These are phyloP conservation scores for Clavaria fumosa DNA, from an alignment of 768 basidiomycete genomes.

Conservation along the genomic window DNA sequence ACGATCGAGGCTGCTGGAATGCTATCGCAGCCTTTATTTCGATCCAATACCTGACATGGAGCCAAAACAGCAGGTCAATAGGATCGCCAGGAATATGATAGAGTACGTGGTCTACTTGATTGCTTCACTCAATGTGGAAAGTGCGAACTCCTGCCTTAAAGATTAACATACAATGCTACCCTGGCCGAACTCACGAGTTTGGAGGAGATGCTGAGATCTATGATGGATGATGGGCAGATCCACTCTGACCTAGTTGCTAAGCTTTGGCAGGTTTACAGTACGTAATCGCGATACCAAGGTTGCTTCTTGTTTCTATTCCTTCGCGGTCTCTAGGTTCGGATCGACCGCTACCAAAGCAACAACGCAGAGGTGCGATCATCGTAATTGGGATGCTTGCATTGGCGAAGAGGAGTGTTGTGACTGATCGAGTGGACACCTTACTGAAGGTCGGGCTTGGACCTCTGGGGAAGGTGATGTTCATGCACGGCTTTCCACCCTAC, in stretches of 20 bases:
- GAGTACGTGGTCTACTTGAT: conserved; percentile 40
- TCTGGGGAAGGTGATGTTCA: conserved; percentile 51
- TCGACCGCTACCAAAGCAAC: conserved; percentile 58
- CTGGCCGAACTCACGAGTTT: conserved; percentile 90
- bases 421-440: conserved; percentile 69
- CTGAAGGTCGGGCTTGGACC: conserved; percentile 78
- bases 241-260: conserved; percentile 76
- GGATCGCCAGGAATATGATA: conserved; percentile 94
- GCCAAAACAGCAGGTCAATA: conserved; percentile 74
- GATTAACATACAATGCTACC: conserved; percentile 82
- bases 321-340: conserved; percentile 40
- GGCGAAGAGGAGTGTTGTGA: conserved; percentile 59
- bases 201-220: conserved; percentile 91
- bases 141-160: no score
- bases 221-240: conserved; percentile 84
- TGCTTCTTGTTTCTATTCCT: neutral
- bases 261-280: conserved; percentile 95
- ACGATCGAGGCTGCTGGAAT: conserved; percentile 74
- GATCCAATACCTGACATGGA: conserved; percentile 61
- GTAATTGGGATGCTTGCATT: conserved; percentile 95
- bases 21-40: conserved; percentile 79
- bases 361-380: conserved; percentile 90
- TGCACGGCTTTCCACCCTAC: neutral
- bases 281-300: conserved; percentile 17
- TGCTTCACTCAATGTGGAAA: no score